Base-by-base conservation (phyloP, 2,329 filamentous ascomycete species). In the Neofusicoccum kwambonambiense region DNA sequence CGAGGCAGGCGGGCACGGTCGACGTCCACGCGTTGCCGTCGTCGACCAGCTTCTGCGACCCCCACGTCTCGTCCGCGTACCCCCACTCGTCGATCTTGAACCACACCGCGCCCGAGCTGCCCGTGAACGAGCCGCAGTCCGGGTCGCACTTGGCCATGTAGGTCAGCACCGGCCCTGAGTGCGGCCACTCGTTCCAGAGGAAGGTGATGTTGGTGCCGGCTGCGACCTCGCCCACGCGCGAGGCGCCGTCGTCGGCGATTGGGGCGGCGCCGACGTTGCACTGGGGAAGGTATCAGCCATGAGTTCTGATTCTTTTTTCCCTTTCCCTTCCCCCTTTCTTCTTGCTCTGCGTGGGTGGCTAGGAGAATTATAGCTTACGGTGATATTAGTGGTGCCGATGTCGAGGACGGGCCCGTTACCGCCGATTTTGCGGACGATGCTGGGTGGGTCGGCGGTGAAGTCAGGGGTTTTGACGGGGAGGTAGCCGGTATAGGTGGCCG, bases 51-150 rank as follows among this genome's bases (percentile, higher is more conserved):
- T 67, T 49, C 58, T 62, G 68, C 72, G 76, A 61, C 57, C 77
- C 73, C 76, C 73, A 74, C 19, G 19, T 19, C 13, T 64, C 70
- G 6, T 74, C 71, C 50, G 71, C 68, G 19, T 74, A 73, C 13
- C 70, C 69, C n/a, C 76, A 75, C 68, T 77, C 75, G 68, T 77
- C 77, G 71, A 78, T 76, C 71, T 73, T 70, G 68, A 75, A 74
- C 76, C 76, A 78, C 57, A 76, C 74, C 19, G 71, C 66, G 17
- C 75, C 77, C 4, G 75, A 74, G 62, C 76, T 75, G 12, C 75
- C 70, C 9, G 71, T 64, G n/a, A 69, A 67, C 8, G 75, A 74
- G 50, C 72, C 72, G 35, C 54, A 58, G 54, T 58, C 54, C 9
- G 54, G 54, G 2, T 61, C 50, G 31, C 75, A 76, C 67, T 76